phyloP scores from a whole-genome alignment of 495 filamentous ascomycete species.

The Penicillium paradoxum region DNA sequence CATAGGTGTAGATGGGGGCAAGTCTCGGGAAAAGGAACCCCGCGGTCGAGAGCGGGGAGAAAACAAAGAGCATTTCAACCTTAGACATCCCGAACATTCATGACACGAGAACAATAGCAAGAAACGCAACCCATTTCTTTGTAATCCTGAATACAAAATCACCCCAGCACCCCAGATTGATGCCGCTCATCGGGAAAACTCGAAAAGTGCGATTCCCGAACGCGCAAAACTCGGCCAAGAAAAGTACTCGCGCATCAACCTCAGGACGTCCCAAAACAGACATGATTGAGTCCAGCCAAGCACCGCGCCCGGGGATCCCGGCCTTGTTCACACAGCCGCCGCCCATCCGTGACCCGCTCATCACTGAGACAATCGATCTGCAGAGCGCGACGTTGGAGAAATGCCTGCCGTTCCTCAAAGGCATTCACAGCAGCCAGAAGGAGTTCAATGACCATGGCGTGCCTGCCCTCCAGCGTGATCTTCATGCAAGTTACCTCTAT shows the following conservation, averaged over 20 bases:
- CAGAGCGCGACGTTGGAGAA: constrained; percentile 63
- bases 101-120: constrained; percentile 2
- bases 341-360: constrained; percentile 59
- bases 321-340: constrained; percentile 60
- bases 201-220: constrained; percentile 39
- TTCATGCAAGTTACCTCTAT: constrained; percentile 74
- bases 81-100: not conserved
- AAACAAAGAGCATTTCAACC: not conserved
- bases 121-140: not conserved
- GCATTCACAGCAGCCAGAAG: constrained; percentile 32
- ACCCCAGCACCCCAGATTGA: constrained; percentile 10
- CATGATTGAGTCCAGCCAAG: constrained; percentile 14
- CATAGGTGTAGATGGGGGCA: not conserved
- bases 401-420: constrained; percentile 64
- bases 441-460: constrained; percentile 66
- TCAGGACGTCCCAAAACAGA: constrained; percentile 9
- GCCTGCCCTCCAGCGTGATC: constrained; percentile 61
- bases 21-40: too few species aligned
- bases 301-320: constrained; percentile 47
- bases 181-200: constrained; percentile 35
- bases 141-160: not conserved
- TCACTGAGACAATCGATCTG: constrained; percentile 60
- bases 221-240: constrained; percentile 10
- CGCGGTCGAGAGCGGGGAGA: not conserved
- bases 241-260: constrained; percentile 2